These are phyloP conservation scores for Paspalum vaginatum DNA, from an alignment of 176 grass and related monocot species.

Conservation along the genomic window DNA sequence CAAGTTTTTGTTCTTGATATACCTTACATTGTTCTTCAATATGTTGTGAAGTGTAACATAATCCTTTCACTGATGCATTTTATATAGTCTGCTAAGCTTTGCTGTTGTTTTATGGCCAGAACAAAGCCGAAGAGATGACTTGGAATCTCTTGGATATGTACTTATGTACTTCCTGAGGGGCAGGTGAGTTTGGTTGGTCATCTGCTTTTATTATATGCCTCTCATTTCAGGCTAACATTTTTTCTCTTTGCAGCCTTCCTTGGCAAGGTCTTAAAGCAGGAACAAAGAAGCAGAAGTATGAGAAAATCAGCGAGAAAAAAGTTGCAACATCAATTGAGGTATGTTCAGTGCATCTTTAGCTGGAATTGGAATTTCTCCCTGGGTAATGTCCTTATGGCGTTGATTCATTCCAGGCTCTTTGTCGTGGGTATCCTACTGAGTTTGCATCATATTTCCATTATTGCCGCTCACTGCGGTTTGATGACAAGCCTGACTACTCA, in stretches of 20 bases:
- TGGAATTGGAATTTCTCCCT: not conserved
- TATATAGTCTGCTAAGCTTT: conserved; percentile 19
- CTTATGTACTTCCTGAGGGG: conserved; percentile 98
- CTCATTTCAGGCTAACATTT: conserved; percentile 32
- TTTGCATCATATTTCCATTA: conserved; percentile 99
- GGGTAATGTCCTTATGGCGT: conserved; percentile 21
- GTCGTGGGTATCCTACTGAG: conserved; percentile 85
- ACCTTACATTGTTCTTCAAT: conserved; percentile 15
- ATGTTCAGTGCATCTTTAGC: conserved; percentile 17
- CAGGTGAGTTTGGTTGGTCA: conserved; percentile 62
- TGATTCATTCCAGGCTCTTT: conserved; percentile 66
- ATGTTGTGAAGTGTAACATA: not conserved
- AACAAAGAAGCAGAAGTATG: conserved; percentile 95
- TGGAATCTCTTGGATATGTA: conserved; percentile 99
- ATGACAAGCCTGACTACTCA: conserved; percentile 96
- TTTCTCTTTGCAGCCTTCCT: conserved; percentile 69
- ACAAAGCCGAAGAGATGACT: conserved; percentile 98
- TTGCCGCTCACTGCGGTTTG: conserved; percentile 85
- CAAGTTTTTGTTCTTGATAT: not conserved
- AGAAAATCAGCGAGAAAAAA: conserved; percentile 98
- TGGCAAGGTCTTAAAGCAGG: conserved; percentile 99
- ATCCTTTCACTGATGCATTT: conserved; percentile 9
- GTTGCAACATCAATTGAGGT: conserved; percentile 96
- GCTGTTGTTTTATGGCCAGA: conserved; percentile 49
- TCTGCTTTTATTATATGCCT: conserved; percentile 17